These are phyloP conservation scores for Rhodocollybia butyracea DNA, from an alignment of 768 basidiomycete species.

Conservation along the genomic window DNA sequence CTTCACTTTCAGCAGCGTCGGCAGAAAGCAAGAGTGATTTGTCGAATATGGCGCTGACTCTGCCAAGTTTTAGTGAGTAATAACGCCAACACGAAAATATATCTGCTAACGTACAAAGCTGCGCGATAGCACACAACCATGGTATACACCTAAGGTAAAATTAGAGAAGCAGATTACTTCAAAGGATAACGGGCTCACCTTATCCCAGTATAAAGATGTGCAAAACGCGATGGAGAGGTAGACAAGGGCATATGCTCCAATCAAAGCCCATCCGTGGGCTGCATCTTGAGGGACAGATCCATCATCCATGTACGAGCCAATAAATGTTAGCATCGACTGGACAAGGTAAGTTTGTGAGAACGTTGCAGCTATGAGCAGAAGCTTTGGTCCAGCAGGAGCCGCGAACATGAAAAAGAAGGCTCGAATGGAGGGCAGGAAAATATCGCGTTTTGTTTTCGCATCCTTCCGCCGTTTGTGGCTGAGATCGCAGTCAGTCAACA, in stretches of 20 bases:
- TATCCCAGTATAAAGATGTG: conserved; percentile 7
- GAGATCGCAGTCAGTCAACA: neutral
- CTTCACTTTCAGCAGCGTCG: conserved; percentile 5
- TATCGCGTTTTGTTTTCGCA: neutral
- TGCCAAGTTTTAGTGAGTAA: neutral
- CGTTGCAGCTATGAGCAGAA: conserved; percentile 6
- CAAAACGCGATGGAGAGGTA: conserved; percentile 4
- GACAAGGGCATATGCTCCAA: conserved; percentile 6
- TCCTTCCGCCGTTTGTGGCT: neutral
- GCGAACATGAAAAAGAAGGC: conserved; percentile 1
- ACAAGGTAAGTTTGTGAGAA: conserved; percentile 7
- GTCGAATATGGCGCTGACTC: conserved; percentile 9
- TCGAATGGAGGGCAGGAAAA: conserved; percentile 7
- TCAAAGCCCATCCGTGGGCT: conserved; percentile 5
- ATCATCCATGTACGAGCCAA: neutral
- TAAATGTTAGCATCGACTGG: neutral
- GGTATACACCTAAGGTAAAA: neutral
- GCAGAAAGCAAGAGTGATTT: conserved; percentile 7
- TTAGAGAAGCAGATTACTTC: too few species aligned
- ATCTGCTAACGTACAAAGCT: neutral
- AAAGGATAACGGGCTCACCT: neutral
- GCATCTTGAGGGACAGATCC: neutral
- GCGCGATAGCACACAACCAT: conserved; percentile 9
- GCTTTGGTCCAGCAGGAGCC: conserved; percentile 4
- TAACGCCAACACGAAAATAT: neutral